Conservation (phyloP, 2,329 filamentous ascomycete species). For the Pseudogymnoascus destructans region DNA sequence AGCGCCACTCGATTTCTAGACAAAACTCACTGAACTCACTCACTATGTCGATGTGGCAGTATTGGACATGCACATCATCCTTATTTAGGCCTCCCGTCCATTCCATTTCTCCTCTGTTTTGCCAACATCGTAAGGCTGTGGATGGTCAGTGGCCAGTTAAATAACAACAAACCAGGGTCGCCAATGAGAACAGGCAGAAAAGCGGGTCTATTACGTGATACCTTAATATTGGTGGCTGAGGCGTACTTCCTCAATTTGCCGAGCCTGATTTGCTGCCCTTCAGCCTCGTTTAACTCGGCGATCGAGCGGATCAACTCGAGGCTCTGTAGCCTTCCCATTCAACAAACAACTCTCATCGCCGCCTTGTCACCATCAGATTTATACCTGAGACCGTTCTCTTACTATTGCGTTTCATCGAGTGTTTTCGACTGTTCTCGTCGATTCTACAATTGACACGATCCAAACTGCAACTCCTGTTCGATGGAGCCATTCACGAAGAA, state of each 20-base stretch:
- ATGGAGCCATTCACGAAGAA: conserved; percentile 27
- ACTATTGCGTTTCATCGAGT: not conserved
- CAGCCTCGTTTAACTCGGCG: conserved; percentile 9
- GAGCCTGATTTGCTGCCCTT: conserved; percentile 5
- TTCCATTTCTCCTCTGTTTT: not conserved
- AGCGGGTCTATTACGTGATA: not conserved
- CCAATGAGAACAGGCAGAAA: not conserved
- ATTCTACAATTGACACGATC: conserved; percentile 2
- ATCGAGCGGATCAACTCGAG: not conserved
- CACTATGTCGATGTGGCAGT: not conserved
- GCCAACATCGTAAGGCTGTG: not conserved
- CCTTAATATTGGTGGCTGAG: not conserved
- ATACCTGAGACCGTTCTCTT: not conserved
- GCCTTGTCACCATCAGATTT: not conserved
- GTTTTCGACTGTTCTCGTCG: not conserved
- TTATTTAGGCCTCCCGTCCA: not conserved
- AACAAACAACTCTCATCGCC: conserved; percentile 6
- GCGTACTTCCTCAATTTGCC: conserved; percentile 5
- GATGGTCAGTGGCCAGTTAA: not conserved
- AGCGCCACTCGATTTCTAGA: not conserved
- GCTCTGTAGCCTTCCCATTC: conserved; percentile 9
- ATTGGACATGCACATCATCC: not conserved
- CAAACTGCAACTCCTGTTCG: not conserved
- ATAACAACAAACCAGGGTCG: not conserved
- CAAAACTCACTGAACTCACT: not conserved